Conservation (phyloP, 164 flowering plant genomes). For the Vitis rotundifolia region DNA sequence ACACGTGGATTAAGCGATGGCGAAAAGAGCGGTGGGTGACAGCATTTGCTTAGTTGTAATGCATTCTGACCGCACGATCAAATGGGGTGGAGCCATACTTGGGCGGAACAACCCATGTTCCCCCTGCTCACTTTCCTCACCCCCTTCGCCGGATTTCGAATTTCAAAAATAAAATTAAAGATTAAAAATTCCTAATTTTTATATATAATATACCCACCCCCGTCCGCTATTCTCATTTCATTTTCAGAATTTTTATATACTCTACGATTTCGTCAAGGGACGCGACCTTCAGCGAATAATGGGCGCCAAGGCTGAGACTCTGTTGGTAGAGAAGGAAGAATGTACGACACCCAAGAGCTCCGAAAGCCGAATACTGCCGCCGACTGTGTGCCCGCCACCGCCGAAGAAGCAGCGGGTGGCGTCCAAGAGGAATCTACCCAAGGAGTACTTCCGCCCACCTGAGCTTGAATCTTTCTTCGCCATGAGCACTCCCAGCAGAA, state of each 20-base stretch:
- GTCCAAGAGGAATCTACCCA: conserved; percentile 37
- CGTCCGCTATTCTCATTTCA: no score
- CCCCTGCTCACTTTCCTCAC: neutral
- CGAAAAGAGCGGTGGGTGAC: conserved; percentile 1
- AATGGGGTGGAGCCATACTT: neutral
- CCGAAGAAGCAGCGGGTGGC: conserved; percentile 28
- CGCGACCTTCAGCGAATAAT: no score
- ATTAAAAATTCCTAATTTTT: no score
- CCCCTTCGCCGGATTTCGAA: neutral
- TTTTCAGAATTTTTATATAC: no score
- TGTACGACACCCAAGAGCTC: conserved; percentile 47
- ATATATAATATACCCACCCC: no score
- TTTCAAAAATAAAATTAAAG: neutral
- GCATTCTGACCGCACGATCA: conserved; percentile 12
- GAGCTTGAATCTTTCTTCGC: conserved; percentile 55
- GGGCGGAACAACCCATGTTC: neutral
- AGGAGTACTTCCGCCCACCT: conserved; percentile 59
- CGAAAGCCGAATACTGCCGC: conserved; percentile 35
- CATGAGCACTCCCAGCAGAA: conserved; percentile 12
- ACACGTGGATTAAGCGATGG: neutral
- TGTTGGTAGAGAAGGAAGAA: conserved; percentile 31
- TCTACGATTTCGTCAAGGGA: no score
- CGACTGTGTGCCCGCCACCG: conserved; percentile 41
- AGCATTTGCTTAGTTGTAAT: conserved; percentile 16
- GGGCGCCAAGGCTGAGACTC: conserved; percentile 4